Base-by-base conservation (phyloP, 2,329 filamentous ascomycete genomes). In the Clonostachys byssicola region DNA sequence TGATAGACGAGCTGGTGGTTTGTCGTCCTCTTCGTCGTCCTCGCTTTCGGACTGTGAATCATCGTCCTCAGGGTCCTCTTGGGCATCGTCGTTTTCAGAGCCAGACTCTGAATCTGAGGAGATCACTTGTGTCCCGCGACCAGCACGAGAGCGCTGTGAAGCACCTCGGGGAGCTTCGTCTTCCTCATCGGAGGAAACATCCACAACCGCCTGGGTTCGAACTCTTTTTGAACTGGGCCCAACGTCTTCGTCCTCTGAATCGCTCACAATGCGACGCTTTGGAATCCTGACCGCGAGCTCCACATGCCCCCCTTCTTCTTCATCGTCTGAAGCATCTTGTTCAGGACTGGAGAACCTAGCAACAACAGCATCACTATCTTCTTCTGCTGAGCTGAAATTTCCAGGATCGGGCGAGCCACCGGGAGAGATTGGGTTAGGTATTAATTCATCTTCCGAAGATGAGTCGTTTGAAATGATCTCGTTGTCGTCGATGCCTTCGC, bases 401-500 rank as follows among this genome's bases (percentile, higher is more conserved):
- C 34, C 13, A 7, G 33, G 30, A 14, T 18, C 36, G 13, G 18
- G 39, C 18, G 35, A 42, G 38, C 34, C 44, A 39, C n/a, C 14
- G 20, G 46, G 23, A 33, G 40, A 48, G n/a, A 50, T 48, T 6
- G 49, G 34, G 3, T 40, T 12, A 10, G 50, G 50, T 4, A 51
- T 42, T n/a, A 49, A 5, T 40, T 52, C 50, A 39, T 50, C 48
- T 34, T 50, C 50, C 6, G 45, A 49, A 2, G 36, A 46, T n/a
- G 46, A 36, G 12, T 47, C 40, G 17, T 42, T 6, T 14, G 49
- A 47, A 7, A 8, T 33, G 14, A 51, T 46, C 17, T 42, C 33
- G 9, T 35, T 44, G 17, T 53, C 49, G 36, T 53, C 43, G 6
- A 51, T 49, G 14, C 52, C 50, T 6, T 54, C 48, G 33, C 46